phyloP scores from a whole-genome alignment of 2,329 filamentous ascomycete genomes.

The Alternaria brassicicola region DNA sequence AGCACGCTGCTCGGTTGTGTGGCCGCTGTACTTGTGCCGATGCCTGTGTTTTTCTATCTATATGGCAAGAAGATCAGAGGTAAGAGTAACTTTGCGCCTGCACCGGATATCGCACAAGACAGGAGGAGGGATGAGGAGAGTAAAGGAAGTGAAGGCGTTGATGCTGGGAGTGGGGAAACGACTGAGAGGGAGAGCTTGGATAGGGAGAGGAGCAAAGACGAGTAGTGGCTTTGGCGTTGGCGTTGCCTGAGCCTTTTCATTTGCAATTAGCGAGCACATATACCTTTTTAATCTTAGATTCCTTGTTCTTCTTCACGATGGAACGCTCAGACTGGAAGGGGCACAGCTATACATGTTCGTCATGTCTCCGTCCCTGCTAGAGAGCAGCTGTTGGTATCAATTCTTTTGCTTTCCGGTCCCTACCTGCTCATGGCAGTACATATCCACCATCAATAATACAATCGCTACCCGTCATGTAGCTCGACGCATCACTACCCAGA shows the following conservation, averaged over 20 bases:
- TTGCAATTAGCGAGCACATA: not conserved
- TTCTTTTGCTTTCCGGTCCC: not conserved
- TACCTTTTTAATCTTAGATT: not conserved
- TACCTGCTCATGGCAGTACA: conserved; percentile 45
- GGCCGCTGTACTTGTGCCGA: conserved; percentile 50
- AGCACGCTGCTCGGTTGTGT: conserved; percentile 54
- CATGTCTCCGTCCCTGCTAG: not conserved
- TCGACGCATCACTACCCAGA: conserved; percentile 78
- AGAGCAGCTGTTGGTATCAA: not conserved
- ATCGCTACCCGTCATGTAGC: conserved; percentile 77
- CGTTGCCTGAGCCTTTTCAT: not conserved
- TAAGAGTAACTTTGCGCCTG: conserved; percentile 52
- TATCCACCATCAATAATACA: conserved; percentile 79
- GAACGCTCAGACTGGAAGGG: not conserved
- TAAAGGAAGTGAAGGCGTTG: conserved; percentile 12
- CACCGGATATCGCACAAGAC: conserved; percentile 48
- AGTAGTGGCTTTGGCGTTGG: conserved; percentile 1
- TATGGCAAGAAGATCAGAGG: conserved; percentile 53
- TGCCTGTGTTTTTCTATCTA: conserved; percentile 54
- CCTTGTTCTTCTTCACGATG: not conserved
- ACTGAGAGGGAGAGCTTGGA: conserved; percentile 9
- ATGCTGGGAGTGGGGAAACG: conserved; percentile 13
- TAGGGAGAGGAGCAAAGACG: conserved; percentile 21
- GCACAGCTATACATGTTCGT: not conserved
- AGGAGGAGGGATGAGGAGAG: conserved; percentile 45